Evolutionary conservation across 305 asterid genomes (phyloP).

Genomic region (Fraxinus ornus): DNA sequence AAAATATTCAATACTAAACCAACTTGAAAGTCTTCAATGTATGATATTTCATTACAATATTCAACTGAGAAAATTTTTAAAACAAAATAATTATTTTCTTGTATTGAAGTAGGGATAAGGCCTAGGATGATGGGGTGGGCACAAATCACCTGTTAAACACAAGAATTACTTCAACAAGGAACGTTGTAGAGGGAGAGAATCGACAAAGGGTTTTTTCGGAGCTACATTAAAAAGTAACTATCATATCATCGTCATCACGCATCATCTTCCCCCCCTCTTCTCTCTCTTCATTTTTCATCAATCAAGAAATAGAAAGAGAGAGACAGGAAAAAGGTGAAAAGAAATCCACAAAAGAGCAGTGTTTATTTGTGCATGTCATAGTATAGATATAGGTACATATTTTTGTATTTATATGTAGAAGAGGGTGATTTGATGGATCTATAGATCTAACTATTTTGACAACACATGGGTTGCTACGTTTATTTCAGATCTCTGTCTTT

Average conservation of each 20-base stretch:
- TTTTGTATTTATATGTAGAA: not conserved
- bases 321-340: not conserved
- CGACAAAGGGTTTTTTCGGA: not conserved
- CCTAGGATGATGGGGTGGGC: not conserved
- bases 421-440: conserved; percentile 25
- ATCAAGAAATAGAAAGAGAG: not conserved
- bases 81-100: too few relatives aligned
- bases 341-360: not conserved
- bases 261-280: not conserved
- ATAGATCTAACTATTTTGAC: conserved; percentile 28
- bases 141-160: not conserved
- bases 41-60: too few relatives aligned
- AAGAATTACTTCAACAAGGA: not conserved
- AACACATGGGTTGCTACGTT: conserved; percentile 26
- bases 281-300: not conserved
- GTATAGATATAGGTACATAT: not conserved
- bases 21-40: too few relatives aligned
- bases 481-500: conserved; percentile 25
- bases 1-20: too few relatives aligned
- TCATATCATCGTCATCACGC: not conserved
- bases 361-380: not conserved
- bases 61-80: too few relatives aligned
- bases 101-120: not conserved
- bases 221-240: not conserved
- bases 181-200: not conserved